Evolutionary conservation across 768 basidiomycete species (phyloP).

Genomic region (Lactarius hatsudake): DNA sequence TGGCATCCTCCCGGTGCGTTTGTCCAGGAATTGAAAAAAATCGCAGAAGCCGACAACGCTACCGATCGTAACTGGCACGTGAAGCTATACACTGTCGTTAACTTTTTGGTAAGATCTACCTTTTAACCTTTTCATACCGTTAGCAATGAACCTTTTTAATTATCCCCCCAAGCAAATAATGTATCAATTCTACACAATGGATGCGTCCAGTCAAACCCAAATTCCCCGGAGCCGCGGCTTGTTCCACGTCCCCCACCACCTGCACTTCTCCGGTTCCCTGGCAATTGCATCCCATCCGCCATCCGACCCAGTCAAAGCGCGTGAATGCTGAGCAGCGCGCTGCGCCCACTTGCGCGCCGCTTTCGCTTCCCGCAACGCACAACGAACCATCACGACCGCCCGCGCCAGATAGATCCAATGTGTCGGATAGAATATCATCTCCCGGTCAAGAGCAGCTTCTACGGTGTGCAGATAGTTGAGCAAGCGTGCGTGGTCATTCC

Average conservation of each 20-base stretch:
- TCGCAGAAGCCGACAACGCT: neutral
- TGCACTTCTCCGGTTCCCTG: constrained; percentile 11
- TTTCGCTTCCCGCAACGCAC: constrained; percentile 2
- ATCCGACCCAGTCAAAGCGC: constrained; percentile 12
- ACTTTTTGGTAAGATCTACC: neutral
- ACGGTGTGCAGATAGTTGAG: neutral
- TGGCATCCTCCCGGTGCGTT: neutral
- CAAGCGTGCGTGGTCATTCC: constrained; percentile 1
- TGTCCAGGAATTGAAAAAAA: neutral
- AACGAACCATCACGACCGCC: neutral
- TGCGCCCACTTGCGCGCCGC: constrained; percentile 10
- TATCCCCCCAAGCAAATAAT: neutral
- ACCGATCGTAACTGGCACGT: neutral
- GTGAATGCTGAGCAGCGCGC: constrained; percentile 14
- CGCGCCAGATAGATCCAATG: constrained; percentile 6
- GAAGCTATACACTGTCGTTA: neutral
- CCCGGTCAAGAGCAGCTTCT: neutral
- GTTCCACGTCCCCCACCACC: constrained; percentile 16
- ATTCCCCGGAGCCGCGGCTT: constrained; percentile 2
- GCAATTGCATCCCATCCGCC: constrained; percentile 21
- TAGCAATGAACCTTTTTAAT: neutral
- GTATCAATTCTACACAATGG: neutral
- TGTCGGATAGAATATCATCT: constrained; percentile 11
- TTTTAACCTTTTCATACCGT: neutral
- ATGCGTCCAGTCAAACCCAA: neutral